Evolutionary conservation across 2,329 filamentous ascomycete species (phyloP).

Genomic region (Lecanoromycetidae sp.): DNA sequence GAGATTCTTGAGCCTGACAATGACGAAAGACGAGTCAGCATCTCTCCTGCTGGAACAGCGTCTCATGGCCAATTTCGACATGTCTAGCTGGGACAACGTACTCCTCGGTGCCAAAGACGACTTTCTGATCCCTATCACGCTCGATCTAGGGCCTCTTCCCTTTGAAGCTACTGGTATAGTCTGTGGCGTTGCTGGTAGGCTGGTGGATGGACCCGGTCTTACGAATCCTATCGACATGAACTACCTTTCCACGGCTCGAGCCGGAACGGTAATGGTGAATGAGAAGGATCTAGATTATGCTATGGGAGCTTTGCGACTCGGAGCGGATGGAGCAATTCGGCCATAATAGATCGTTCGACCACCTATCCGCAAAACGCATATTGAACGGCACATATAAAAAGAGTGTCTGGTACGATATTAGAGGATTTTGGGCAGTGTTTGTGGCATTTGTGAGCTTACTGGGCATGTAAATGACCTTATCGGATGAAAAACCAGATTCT

Average conservation of each 20-base stretch:
- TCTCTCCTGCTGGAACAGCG: conserved; percentile 35
- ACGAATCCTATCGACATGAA: conserved; percentile 57
- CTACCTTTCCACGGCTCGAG: conserved; percentile 78
- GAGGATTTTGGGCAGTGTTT: too few relatives aligned
- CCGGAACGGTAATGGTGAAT: conserved; percentile 77
- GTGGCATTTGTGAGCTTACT: neutral
- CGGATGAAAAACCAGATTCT: too few relatives aligned
- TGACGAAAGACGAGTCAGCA: conserved; percentile 33
- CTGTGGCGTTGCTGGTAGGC: conserved; percentile 74
- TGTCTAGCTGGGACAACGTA: conserved; percentile 45
- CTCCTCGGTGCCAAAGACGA: conserved; percentile 64
- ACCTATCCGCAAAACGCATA: neutral
- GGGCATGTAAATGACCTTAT: too few relatives aligned
- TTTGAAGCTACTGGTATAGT: conserved; percentile 89
- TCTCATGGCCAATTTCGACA: conserved; percentile 47
- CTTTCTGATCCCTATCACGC: conserved; percentile 69
- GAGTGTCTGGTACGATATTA: too few relatives aligned
- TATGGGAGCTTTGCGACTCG: conserved; percentile 48
- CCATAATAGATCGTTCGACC: neutral
- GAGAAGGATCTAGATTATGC: conserved; percentile 62
- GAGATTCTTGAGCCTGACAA: conserved; percentile 37
- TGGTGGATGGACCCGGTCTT: conserved; percentile 49
- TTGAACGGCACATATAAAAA: too few relatives aligned
- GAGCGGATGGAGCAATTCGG: conserved; percentile 3
- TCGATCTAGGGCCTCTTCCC: conserved; percentile 70